Conservation (phyloP, 2,329 filamentous ascomycete species). For the Dichotomopilus funicola region DNA sequence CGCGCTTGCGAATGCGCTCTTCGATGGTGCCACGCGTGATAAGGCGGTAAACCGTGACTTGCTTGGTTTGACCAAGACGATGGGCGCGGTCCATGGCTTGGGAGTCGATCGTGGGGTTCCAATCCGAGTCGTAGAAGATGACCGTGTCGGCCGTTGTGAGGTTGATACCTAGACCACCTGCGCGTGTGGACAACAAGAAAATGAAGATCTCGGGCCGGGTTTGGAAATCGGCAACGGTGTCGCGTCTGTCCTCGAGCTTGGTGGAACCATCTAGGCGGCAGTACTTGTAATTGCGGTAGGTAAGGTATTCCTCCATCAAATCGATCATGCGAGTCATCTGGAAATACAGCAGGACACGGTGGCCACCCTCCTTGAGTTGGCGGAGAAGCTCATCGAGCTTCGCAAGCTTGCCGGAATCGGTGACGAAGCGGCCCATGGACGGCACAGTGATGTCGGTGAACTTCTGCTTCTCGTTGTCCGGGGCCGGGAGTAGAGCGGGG, state of each 20-base stretch:
- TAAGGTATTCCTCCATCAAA: conserved; percentile 97
- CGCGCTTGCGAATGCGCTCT: conserved; percentile 94
- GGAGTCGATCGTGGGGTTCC: conserved; percentile 98
- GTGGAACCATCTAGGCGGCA: conserved; percentile 94
- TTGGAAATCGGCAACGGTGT: conserved; percentile 96
- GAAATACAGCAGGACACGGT: conserved; percentile 96
- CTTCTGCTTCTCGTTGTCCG: conserved; percentile 71
- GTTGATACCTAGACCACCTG: conserved; percentile 97
- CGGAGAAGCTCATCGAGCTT: conserved; percentile 82
- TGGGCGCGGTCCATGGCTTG: conserved; percentile 99
- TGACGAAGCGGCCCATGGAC: conserved; percentile 96
- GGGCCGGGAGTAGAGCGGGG: conserved; percentile 63
- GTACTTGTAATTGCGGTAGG: conserved; percentile 98
- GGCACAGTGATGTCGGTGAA: conserved; percentile 91
- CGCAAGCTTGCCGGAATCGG: conserved; percentile 92
- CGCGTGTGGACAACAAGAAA: conserved; percentile 91
- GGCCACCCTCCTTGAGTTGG: conserved; percentile 83
- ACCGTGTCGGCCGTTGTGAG: conserved; percentile 93
- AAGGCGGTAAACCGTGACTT: conserved; percentile 95
- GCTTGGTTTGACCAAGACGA: conserved; percentile 89
- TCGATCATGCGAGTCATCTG: conserved; percentile 99
- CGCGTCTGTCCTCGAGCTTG: conserved; percentile 91
- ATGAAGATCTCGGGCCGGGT: conserved; percentile 92
- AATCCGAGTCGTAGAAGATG: conserved; percentile 99
- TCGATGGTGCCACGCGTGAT: conserved; percentile 97